phyloP scores from a whole-genome alignment of 192 early-diverging fungal species.

The Rhizophlyctis rosea region DNA sequence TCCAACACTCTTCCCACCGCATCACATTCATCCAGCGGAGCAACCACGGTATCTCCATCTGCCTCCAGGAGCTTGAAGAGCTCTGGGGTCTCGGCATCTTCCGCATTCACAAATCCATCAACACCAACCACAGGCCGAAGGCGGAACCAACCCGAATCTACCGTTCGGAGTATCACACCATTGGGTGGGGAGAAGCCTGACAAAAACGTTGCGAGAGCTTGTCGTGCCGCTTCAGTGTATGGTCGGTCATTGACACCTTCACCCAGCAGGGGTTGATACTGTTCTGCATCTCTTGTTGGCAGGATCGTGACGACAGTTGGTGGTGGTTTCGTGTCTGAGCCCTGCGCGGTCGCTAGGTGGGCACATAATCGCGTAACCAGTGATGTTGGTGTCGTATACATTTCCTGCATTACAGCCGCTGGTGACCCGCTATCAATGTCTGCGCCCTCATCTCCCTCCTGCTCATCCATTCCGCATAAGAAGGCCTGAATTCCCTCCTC shows the following conservation, averaged over 20 bases:
- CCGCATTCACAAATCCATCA: neutral
- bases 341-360: neutral
- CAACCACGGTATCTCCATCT: neutral
- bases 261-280: neutral
- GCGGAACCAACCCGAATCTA: neutral
- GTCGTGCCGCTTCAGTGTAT: neutral
- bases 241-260: neutral
- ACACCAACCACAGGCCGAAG: neutral
- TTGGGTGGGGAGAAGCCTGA: neutral
- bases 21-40: neutral
- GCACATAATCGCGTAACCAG: neutral
- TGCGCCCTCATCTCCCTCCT: neutral
- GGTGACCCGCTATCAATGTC: neutral
- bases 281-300: neutral
- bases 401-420: neutral
- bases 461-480: neutral
- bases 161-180: neutral
- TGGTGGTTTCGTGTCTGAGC: neutral
- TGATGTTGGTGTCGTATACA: neutral
- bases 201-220: neutral
- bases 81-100: neutral
- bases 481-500: too few species aligned
- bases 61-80: too few species aligned
- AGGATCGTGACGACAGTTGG: neutral
- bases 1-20: neutral